Evolutionary conservation across 331 rosid genomes (phyloP).

Genomic region (Stylosanthes scabra): DNA sequence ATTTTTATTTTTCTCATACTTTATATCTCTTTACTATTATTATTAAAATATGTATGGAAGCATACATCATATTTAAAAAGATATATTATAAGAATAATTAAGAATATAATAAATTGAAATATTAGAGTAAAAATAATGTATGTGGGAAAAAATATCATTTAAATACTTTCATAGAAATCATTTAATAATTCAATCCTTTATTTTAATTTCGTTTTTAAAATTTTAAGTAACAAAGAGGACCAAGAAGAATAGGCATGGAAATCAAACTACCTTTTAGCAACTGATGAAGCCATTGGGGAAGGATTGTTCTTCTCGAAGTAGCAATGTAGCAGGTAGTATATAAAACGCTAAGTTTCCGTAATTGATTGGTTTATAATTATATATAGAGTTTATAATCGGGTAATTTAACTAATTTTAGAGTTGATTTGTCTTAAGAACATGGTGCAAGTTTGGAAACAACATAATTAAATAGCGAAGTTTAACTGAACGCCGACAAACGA

Average conservation of each 20-base stretch:
- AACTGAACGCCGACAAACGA: slow-evolving; percentile 13
- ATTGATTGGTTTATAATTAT: too few species aligned
- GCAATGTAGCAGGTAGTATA: neutral
- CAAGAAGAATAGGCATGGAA: neutral
- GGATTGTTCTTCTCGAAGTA: slow-evolving; percentile 2
- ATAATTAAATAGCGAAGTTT: neutral
- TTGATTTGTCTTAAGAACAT: neutral
- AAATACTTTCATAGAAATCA: too few species aligned
- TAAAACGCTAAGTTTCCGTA: neutral
- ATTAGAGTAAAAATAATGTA: too few species aligned
- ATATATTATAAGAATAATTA: too few species aligned
- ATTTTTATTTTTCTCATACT: too few species aligned
- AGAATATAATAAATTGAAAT: too few species aligned
- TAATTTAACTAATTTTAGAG: neutral
- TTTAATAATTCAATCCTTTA: too few species aligned
- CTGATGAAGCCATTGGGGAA: slow-evolving; percentile 23
- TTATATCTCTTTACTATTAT: too few species aligned
- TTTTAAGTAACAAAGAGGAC: neutral
- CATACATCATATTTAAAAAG: too few species aligned
- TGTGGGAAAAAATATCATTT: too few species aligned
- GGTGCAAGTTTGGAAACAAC: neutral
- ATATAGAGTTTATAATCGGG: neutral
- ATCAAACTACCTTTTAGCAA: slow-evolving; percentile 4
- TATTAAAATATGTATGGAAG: too few species aligned
- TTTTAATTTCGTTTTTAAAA: neutral